Base-by-base conservation (phyloP, 2,329 filamentous ascomycete species). In the Chrysoporthe cubensis region DNA sequence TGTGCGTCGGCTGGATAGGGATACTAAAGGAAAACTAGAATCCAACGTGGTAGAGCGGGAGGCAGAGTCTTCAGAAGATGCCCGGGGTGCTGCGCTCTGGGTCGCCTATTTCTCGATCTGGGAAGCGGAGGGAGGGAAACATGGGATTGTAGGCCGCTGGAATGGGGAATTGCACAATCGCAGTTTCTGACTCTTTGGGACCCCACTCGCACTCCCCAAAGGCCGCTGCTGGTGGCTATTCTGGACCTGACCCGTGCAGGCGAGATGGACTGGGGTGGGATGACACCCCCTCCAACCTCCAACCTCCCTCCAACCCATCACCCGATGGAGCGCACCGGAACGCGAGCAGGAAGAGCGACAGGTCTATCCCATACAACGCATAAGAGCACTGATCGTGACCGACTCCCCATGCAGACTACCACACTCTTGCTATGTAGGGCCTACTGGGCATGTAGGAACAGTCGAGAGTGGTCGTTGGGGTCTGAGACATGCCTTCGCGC, bases 91-190 rank as follows among this genome's bases (percentile, higher is more conserved):
- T 13, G 44, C 11, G 14, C 16, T 14, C 54, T 18, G 13, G 50
- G 21, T 7, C 18, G 57, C 57, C 37, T 46, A 26, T 48, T 34
- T 48, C n/a, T 60, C 57, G 57, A 42, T 42, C 13, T 16, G 57
- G 26, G 59, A 61, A 37, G 43, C 32, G 60, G 44, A 56, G 62
- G 62, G 34, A 16, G 14, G n/a, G 32, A 43, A 65, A 65, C 52
- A 70, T 70, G 68, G 68, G 68, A 70, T 70, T 69, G 64, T 64
- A 62, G 46, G 62, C 62, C 37, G 34, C 63, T 18, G 46, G 52
- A 62, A 67, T 67, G 65, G 66, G 68, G 66, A 67, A 68, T 60
- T 70, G 62, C 68, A 66, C 66, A 70, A 70, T 68, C 57, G 64
- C 67, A 68, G 57, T 60, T 34, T 60, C 34, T 60, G 37, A 26